These are phyloP conservation scores for Phialemonium atrogriseum DNA, from an alignment of 2,329 filamentous ascomycete genomes.

Conservation along the genomic window DNA sequence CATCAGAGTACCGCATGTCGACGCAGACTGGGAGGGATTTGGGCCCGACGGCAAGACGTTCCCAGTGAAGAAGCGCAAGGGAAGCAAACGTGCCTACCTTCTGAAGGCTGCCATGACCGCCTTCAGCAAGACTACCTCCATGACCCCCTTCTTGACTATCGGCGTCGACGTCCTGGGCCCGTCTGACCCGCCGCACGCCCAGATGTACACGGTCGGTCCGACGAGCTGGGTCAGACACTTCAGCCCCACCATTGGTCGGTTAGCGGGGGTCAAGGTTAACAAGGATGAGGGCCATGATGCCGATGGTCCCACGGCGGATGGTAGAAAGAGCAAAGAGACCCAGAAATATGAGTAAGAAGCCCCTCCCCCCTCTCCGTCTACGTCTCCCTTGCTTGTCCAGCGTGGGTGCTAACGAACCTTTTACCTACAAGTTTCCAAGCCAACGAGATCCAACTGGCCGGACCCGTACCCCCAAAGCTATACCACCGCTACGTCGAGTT, in stretches of 20 bases:
- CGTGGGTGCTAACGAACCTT: too few species aligned
- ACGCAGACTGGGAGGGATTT: constrained; percentile 61
- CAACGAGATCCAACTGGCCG: constrained; percentile 79
- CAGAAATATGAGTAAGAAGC: constrained; percentile 66
- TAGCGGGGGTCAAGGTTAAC: constrained; percentile 65
- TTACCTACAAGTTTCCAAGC: constrained; percentile 66
- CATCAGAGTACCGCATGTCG: constrained; percentile 51
- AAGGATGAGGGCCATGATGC: constrained; percentile 45
- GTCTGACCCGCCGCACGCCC: constrained; percentile 60
- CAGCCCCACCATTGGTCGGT: constrained; percentile 77
- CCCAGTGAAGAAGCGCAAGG: constrained; percentile 72
- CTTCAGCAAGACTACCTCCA: constrained; percentile 51
- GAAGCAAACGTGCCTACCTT: constrained; percentile 79
- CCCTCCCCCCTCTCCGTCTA: background rate
- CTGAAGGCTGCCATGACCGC: constrained; percentile 60
- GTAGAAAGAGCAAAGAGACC: constrained; percentile 37
- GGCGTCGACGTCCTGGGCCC: constrained; percentile 72
- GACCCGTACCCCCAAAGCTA: constrained; percentile 69
- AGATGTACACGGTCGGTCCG: constrained; percentile 72
- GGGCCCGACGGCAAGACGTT: constrained; percentile 50
- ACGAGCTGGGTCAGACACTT: constrained; percentile 73
- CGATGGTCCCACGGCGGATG: constrained; percentile 13
- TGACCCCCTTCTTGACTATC: constrained; percentile 63
- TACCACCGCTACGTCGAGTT: constrained; percentile 95
- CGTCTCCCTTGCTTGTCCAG: background rate